phyloP scores from a whole-genome alignment of 2,329 filamentous ascomycete species.

The Cercospora sp. region DNA sequence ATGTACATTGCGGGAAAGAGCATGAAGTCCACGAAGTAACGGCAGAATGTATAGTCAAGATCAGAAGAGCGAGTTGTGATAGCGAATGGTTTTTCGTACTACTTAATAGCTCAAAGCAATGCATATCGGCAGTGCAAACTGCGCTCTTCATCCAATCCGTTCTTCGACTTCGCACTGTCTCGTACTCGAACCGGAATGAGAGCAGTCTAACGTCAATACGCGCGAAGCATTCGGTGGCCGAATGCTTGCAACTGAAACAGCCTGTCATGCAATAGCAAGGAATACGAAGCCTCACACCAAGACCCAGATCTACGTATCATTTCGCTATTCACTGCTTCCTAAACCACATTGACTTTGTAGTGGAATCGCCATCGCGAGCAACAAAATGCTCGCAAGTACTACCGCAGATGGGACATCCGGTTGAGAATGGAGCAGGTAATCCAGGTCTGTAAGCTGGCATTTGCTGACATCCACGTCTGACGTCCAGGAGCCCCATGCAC shows the following conservation, averaged over 20 bases:
- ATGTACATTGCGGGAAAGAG: not conserved
- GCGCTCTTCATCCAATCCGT: not conserved
- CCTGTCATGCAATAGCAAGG: not conserved
- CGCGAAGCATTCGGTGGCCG: not conserved
- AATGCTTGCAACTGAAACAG: not conserved
- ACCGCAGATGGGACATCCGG: not conserved
- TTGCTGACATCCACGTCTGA: not conserved
- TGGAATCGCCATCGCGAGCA: not conserved
- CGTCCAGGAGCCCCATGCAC: constrained; percentile 7
- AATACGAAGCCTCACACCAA: not conserved
- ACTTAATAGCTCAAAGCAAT: not conserved
- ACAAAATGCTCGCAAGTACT: not conserved
- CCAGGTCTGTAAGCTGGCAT: not conserved
- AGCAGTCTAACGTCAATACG: not conserved
- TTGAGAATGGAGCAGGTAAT: not conserved
- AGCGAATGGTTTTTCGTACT: not conserved
- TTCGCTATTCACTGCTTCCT: not conserved
- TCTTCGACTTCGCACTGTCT: not conserved
- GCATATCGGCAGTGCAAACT: not conserved
- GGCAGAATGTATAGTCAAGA: not conserved
- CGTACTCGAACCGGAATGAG: not conserved
- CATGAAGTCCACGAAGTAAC: constrained; percentile 11
- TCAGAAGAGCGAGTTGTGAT: constrained; percentile 12
- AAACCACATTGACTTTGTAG: not conserved
- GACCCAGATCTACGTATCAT: not conserved